Conservation (phyloP, 495 filamentous ascomycete genomes). For the Umbilicaria muhlenbergii region DNA sequence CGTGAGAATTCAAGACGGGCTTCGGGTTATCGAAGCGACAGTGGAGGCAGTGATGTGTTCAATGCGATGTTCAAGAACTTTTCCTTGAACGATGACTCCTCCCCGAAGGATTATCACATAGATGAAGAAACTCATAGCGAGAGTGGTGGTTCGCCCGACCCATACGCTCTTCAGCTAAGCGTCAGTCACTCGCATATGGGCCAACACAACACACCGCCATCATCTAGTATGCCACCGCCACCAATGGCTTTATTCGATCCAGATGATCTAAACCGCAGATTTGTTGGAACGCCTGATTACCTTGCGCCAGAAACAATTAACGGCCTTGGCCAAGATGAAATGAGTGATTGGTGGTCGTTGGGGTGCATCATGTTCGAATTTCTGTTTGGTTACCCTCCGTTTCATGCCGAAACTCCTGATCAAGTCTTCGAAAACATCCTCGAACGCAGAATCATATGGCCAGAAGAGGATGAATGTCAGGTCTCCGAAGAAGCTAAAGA, state of each 20-base stretch:
- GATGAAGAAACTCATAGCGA: slow-evolving; percentile 61
- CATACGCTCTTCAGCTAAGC: slow-evolving; percentile 44
- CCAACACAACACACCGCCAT: slow-evolving; percentile 43
- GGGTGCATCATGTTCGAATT: slow-evolving; percentile 97
- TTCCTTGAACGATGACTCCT: slow-evolving; percentile 54
- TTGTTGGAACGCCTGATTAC: slow-evolving; percentile 96
- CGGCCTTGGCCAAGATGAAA: slow-evolving; percentile 87
- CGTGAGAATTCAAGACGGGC: slow-evolving; percentile 64
- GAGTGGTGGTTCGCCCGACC: slow-evolving; percentile 52
- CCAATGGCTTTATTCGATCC: slow-evolving; percentile 95
- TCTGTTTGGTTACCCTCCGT: slow-evolving; percentile 81
- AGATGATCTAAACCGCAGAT: slow-evolving; percentile 79
- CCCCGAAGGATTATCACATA: slow-evolving; percentile 30
- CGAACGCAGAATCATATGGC: slow-evolving; percentile 77
- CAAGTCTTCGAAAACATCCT: slow-evolving; percentile 96
- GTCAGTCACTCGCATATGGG: slow-evolving; percentile 36
- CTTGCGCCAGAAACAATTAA: slow-evolving; percentile 94
- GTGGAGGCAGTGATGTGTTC: slow-evolving; percentile 71
- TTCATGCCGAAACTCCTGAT: slow-evolving; percentile 81
- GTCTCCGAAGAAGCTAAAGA: slow-evolving; percentile 79
- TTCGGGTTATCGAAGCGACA: slow-evolving; percentile 85
- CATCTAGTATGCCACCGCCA: slow-evolving; percentile 73
- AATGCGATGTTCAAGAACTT: slow-evolving; percentile 73
- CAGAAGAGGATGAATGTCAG: slow-evolving; percentile 42
- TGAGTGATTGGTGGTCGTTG: slow-evolving; percentile 98